Base-by-base conservation (phyloP, 495 filamentous ascomycete species). In the Platismatia glauca region DNA sequence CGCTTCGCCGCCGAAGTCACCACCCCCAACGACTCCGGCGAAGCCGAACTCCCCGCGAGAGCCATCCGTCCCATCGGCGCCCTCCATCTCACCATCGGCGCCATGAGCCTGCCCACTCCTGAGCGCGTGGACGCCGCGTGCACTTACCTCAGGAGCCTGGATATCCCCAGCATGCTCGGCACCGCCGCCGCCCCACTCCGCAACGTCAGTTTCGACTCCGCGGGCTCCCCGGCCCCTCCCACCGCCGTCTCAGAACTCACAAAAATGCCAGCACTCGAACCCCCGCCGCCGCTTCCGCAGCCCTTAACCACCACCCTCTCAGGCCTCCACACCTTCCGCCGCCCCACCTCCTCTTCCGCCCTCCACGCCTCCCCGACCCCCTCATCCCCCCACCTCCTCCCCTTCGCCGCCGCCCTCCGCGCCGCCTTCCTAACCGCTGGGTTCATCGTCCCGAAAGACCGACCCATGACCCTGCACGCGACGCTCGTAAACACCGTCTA, bases 401-500 rank as follows among this genome's bases (percentile, higher is more conserved):
- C 56, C 16, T 67, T 67, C 18, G 41, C 55, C 37, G 20, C 29
- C 7, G 48, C 53, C n/a, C 73, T 96, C 4, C 76, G 81, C 50
- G 74, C 79, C 1, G 70, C 67, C 6, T 96, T 96, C 67, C 74
- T 74, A 5, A 74, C 84, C 7, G 82, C 81, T 3, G 86, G 80
- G 1, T 77, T 92, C 22, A 69, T 96, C 65, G 68, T 68, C 20
- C 57, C 58, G 0, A 64, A 71, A 29, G 52, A 61, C 2, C 74
- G 91, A 38, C 82, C 83, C n/a, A 71, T 97, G 56, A 79, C 88
- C 24, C 70, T 96, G 57, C 93, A 96, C 71, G 90, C 89, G 20
- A 96, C 93, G 5, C 77, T 97, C 7, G 74, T 94, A 27, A 96
- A 97, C 72, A 96, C 91, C 11, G 82, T 91, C 37, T 96, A 96